These are phyloP conservation scores for Inga laurina DNA, from an alignment of 306 rosid genomes.

Conservation along the genomic window DNA sequence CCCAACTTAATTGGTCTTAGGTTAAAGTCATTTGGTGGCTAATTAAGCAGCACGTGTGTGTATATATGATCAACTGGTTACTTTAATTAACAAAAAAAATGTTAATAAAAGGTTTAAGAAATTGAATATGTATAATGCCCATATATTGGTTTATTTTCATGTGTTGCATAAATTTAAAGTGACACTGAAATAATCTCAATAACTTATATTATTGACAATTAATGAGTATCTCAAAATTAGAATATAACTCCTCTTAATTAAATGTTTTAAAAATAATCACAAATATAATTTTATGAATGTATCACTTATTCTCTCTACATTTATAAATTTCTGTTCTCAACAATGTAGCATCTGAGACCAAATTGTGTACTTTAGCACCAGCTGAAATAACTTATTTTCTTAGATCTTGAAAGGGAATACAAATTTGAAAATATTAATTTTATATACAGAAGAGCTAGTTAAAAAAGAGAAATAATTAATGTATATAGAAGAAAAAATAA, in stretches of 20 bases:
- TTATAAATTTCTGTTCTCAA: too few species aligned
- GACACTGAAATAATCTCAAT: neutral
- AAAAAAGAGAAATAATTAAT: too few species aligned
- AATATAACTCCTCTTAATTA: neutral
- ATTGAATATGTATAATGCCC: neutral
- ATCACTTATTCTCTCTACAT: too few species aligned
- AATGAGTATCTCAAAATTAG: neutral
- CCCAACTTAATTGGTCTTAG: neutral
- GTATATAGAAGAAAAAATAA: too few species aligned
- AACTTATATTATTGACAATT: neutral
- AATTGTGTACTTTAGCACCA: too few species aligned
- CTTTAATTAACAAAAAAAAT: neutral
- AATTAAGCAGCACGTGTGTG: neutral
- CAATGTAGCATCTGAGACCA: too few species aligned
- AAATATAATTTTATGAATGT: too few species aligned
- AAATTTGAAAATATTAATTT: too few species aligned
- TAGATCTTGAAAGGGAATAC: too few species aligned
- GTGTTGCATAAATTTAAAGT: neutral
- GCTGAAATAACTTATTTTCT: too few species aligned
- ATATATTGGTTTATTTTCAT: neutral
- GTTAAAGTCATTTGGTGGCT: slow-evolving; percentile 8
- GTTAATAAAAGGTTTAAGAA: neutral
- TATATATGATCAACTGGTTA: neutral
- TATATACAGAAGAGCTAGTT: neutral
- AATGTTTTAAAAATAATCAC: too few species aligned